A percentile compares a stretch with the other conserved stretches of the same genome.
Conservation (phyloP, 1,284 basidiomycete genomes). For the Coniferiporia sulphurascens region DNA sequence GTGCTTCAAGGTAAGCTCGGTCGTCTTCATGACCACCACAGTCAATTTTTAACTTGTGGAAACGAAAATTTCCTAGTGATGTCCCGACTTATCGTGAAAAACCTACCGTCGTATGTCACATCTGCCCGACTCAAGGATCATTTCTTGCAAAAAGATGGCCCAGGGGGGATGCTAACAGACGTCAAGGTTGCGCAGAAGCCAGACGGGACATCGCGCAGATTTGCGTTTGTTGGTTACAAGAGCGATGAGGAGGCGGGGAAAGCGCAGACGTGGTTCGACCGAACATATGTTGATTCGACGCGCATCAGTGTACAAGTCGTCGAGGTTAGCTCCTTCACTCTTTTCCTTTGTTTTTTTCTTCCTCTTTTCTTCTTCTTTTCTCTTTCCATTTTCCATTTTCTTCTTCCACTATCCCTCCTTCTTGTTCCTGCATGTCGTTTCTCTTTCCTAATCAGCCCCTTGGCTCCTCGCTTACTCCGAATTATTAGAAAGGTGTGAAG, state of each 20-base stretch:
- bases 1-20: constrained; percentile 12
- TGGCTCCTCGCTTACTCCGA: background rate
- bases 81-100: constrained; percentile 92
- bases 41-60: background rate
- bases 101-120: constrained; percentile 75
- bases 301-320: constrained; percentile 76
- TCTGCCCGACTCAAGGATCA: constrained; percentile 65
- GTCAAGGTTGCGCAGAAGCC: constrained; percentile 76
- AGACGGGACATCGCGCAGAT: constrained; percentile 78
- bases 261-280: constrained; percentile 83
- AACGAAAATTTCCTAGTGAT: constrained; percentile 32
- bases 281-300: constrained; percentile 74
- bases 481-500: constrained; percentile 48
- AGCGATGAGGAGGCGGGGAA: constrained; percentile 70
- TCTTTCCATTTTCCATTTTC: constrained; percentile 7
- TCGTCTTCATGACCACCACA: constrained; percentile 12
- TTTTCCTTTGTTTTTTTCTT: constrained; percentile 9
- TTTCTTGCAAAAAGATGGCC: constrained; percentile 58
- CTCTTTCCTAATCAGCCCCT: too few relatives aligned
- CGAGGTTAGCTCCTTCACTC: constrained; percentile 48
- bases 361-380: constrained; percentile 8
- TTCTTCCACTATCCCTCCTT: background rate
- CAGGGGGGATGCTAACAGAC: constrained; percentile 80
- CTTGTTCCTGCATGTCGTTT: too few relatives aligned
- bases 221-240: constrained; percentile 93